Conservation (phyloP, 768 basidiomycete genomes). For the Xerocomellus chrysenteron region DNA sequence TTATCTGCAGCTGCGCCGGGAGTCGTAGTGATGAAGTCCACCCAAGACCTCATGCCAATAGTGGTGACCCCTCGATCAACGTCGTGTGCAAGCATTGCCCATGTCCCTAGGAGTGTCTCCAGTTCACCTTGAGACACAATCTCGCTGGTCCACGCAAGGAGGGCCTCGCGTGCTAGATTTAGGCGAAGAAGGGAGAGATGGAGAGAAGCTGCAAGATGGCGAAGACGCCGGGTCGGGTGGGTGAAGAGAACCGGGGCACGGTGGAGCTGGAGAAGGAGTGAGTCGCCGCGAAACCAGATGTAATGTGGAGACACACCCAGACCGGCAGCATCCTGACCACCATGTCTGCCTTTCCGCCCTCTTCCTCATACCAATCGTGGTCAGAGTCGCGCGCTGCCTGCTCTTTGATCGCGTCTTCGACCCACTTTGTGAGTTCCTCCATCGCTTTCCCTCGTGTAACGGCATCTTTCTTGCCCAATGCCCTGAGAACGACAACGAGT, state of each 20-base stretch:
- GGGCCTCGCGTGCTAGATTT: constrained; percentile 43
- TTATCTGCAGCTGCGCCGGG: constrained; percentile 3
- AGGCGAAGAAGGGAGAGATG: constrained; percentile 68
- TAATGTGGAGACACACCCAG: constrained; percentile 63
- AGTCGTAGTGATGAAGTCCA: constrained; percentile 26
- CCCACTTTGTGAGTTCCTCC: constrained; percentile 77
- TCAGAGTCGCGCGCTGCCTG: constrained; percentile 38
- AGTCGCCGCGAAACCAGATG: constrained; percentile 1
- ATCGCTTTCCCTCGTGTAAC: constrained; percentile 82
- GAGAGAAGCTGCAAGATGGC: constrained; percentile 54
- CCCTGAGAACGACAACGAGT: constrained; percentile 75
- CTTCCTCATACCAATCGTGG: constrained; percentile 6
- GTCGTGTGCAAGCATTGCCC: constrained; percentile 73
- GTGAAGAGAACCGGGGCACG: constrained; percentile 81
- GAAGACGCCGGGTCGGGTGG: constrained; percentile 77
- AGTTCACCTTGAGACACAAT: constrained; percentile 47
- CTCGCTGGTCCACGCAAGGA: constrained; percentile 52
- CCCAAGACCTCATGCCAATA: constrained; percentile 57
- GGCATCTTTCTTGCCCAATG: constrained; percentile 85
- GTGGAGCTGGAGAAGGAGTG: constrained; percentile 57
- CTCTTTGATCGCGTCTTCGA: constrained; percentile 50
- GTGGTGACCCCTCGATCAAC: constrained; percentile 60
- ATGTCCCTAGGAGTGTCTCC: constrained; percentile 64
- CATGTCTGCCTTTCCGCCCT: constrained; percentile 23
- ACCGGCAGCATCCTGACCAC: constrained; percentile 74